Percentiles rank a stretch among this genome's conserved stretches.
Evolutionary conservation across 2,329 filamentous ascomycete genomes (phyloP).

Genomic region (Paecilomyces sp.): DNA sequence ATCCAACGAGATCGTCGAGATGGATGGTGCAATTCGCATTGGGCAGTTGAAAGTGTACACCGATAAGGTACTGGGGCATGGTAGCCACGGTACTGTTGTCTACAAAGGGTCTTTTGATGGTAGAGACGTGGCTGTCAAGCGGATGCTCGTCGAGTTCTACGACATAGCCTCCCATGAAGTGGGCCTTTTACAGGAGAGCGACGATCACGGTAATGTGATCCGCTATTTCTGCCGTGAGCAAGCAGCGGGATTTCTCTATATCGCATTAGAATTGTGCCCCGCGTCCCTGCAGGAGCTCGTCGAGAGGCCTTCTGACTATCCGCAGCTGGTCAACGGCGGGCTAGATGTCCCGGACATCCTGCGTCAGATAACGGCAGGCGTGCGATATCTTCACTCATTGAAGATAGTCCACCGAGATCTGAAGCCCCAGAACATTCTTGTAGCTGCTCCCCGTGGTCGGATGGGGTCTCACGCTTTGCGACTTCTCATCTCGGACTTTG

Average conservation of each 20-base stretch:
- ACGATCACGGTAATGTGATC: slow-evolving; percentile 94
- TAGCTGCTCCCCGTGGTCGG: slow-evolving; percentile 54
- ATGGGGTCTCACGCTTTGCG: slow-evolving; percentile 57
- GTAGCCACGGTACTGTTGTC: slow-evolving; percentile 94
- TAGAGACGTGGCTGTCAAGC: slow-evolving; percentile 87
- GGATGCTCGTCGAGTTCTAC: slow-evolving; percentile 93
- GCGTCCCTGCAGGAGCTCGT: slow-evolving; percentile 89
- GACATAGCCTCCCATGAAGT: slow-evolving; percentile 95
- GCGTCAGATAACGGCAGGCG: slow-evolving; percentile 81
- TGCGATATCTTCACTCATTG: slow-evolving; percentile 81
- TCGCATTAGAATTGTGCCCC: slow-evolving; percentile 87
- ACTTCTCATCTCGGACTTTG: slow-evolving; percentile 96
- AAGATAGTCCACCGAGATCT: slow-evolving; percentile 95
- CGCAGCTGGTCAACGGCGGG: slow-evolving; percentile 57
- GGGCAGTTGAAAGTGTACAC: slow-evolving; percentile 55
- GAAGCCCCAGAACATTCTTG: slow-evolving; percentile 95
- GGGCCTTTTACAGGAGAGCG: slow-evolving; percentile 79
- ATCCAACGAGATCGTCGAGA: slow-evolving; percentile 50
- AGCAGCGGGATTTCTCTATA: slow-evolving; percentile 87
- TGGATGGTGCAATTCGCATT: slow-evolving; percentile 56
- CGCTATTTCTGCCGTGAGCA: slow-evolving; percentile 91
- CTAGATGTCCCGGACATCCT: slow-evolving; percentile 72
- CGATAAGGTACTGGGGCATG: slow-evolving; percentile 58
- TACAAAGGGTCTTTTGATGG: slow-evolving; percentile 93
- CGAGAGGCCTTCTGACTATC: slow-evolving; percentile 62